Evolutionary conservation across 2,329 filamentous ascomycete genomes (phyloP), one percentile per base, ranked within the genome.

Genomic region (Colletotrichum coccodes): DNA sequence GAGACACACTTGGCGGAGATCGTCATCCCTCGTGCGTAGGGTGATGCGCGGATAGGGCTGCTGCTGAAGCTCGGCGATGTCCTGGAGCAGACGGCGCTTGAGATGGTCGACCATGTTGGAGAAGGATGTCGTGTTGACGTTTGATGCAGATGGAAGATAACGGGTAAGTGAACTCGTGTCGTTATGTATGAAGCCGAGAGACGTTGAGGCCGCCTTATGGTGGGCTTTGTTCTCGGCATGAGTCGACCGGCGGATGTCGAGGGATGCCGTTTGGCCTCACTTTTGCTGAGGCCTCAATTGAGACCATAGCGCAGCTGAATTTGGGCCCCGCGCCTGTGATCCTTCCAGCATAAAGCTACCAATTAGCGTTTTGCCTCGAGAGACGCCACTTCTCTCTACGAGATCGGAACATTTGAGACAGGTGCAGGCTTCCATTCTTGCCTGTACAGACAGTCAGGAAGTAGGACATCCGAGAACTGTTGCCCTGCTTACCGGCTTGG

Each of bases 11-110:
- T 69, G 52, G 1, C 71, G 73, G 38, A 85, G 60, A 26, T 83
- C 79, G n/a, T 74, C 49, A 28, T 82, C 80, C n/a, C 75, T 46
- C 1, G 80, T 70, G 68, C 81, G 75, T 1, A 86, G 72, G n/a
- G 70, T 63, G 64, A 86, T 81, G 50, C 83, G 84, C 3, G 83
- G 83, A 69, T 86, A 86, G 0, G 84, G 84, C 47, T 82, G 74
- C 28, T 76, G 74, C 50, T 82, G 76, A 18, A 86, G 75, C 71
- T 86, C 84, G 12, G 79, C 77, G 34, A 86, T 81, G 60, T 87
- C 84, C 28, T 76, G 75, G 16, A 86, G 72, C 60, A 82, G 76
- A 8, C 82, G 79, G 11, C 34, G 53, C 23, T 64, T 46, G 40
- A 69, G 54, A n/a, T 52, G 60, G 40, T 16, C 3, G 26, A 36